Conservation (phyloP, 2,329 filamentous ascomycete genomes). For the Raffaelea albimanens region DNA sequence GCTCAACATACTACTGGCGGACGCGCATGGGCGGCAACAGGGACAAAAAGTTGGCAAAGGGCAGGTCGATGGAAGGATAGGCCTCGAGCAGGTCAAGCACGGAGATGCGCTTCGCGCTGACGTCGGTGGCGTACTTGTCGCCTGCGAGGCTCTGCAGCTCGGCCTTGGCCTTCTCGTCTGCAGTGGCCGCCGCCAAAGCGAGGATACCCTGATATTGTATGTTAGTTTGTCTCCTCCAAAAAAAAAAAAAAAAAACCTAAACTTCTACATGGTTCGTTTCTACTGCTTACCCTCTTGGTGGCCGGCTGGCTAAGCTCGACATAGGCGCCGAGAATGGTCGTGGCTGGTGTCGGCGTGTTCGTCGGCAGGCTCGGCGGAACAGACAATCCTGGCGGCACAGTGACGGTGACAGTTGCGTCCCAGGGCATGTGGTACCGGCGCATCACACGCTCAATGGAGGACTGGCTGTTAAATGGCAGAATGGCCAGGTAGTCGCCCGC, state of each 20-base stretch:
- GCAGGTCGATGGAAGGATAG: slow-evolving; percentile 48
- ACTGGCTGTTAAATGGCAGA: slow-evolving; percentile 58
- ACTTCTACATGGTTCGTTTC: no score
- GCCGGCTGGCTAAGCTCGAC: slow-evolving; percentile 66
- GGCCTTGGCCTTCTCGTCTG: slow-evolving; percentile 17
- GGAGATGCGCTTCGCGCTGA: slow-evolving; percentile 49
- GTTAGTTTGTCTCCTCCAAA: slow-evolving; percentile 7
- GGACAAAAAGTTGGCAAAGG: slow-evolving; percentile 57
- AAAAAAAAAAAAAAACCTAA: not conserved
- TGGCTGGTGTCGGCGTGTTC: slow-evolving; percentile 46
- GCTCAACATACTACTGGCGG: slow-evolving; percentile 50
- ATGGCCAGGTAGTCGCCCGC: slow-evolving; percentile 71
- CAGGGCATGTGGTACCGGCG: slow-evolving; percentile 56
- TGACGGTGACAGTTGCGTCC: slow-evolving; percentile 57
- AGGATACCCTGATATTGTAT: slow-evolving; percentile 28
- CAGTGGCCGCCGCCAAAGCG: slow-evolving; percentile 19
- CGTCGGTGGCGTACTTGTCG: slow-evolving; percentile 35
- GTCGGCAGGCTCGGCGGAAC: slow-evolving; percentile 38
- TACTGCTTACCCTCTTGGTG: slow-evolving; percentile 52
- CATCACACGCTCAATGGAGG: slow-evolving; percentile 54
- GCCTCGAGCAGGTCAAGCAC: slow-evolving; percentile 61
- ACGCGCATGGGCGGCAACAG: slow-evolving; percentile 71
- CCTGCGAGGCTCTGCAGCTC: slow-evolving; percentile 38
- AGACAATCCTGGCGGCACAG: not conserved
- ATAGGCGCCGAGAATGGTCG: slow-evolving; percentile 57